Evolutionary conservation across 2,329 filamentous ascomycete species (phyloP).

Genomic region (Claviceps cyperi): DNA sequence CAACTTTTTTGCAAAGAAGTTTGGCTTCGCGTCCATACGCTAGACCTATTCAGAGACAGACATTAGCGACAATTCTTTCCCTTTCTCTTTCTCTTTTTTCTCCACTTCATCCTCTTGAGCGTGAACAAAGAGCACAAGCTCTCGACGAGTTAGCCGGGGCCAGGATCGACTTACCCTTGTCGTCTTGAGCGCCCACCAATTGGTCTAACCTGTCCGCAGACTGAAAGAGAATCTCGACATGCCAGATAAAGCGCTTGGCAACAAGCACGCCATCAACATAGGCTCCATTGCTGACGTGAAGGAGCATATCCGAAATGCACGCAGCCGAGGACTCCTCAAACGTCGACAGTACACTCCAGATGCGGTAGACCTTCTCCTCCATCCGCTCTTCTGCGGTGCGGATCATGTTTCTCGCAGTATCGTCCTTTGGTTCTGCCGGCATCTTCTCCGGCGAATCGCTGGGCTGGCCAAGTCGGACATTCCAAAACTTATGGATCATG

Average conservation of each 20-base stretch:
- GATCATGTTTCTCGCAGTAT: conserved; percentile 58
- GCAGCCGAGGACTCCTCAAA: conserved; percentile 97
- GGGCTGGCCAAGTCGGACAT: conserved; percentile 65
- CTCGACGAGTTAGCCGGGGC: not conserved
- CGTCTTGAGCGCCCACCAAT: conserved; percentile 50
- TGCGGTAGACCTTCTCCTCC: conserved; percentile 94
- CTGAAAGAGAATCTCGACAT: conserved; percentile 84
- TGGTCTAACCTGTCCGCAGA: conserved; percentile 76
- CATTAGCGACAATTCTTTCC: not conserved
- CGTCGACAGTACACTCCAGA: conserved; percentile 93
- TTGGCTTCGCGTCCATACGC: conserved; percentile 95
- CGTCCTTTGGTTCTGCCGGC: conserved; percentile 29
- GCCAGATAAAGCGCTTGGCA: conserved; percentile 89
- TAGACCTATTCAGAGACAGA: conserved; percentile 40
- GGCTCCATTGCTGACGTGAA: conserved; percentile 94
- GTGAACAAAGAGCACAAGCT: no score
- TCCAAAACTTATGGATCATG: conserved; percentile 99
- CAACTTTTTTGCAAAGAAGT: conserved; percentile 97
- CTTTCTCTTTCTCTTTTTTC: not conserved
- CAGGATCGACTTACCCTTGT: conserved; percentile 49
- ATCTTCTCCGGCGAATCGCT: conserved; percentile 33
- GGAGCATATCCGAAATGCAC: conserved; percentile 96
- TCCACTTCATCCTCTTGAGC: not conserved
- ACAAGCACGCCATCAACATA: conserved; percentile 92
- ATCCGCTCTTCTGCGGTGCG: conserved; percentile 81